These are phyloP conservation scores for Posidonia australis DNA, from an alignment of 106 monocot genomes.

Conservation along the genomic window DNA sequence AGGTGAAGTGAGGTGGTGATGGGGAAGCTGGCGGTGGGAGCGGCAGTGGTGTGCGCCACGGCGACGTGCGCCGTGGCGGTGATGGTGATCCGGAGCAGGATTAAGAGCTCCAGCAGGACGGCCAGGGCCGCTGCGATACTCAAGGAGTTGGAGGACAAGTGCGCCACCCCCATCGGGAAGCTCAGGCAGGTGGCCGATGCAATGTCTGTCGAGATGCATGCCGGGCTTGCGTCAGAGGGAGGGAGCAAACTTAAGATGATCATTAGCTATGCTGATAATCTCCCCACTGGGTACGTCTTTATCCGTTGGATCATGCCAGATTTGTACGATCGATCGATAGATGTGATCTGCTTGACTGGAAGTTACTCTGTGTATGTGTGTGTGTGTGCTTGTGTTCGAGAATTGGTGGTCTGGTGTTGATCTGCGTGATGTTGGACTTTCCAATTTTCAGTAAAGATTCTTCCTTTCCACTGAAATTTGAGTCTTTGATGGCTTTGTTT, in stretches of 20 bases:
- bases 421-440: not conserved
- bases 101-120: constrained; percentile 34
- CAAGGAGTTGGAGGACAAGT: constrained; percentile 61
- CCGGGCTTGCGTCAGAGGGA: constrained; percentile 73
- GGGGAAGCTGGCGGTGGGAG: constrained; percentile 44
- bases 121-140: constrained; percentile 41
- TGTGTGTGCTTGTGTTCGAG: too few relatives aligned
- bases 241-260: constrained; percentile 96
- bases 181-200: constrained; percentile 80
- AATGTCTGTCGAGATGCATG: constrained; percentile 94
- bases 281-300: constrained; percentile 66
- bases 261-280: constrained; percentile 84
- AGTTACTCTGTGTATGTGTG: too few relatives aligned
- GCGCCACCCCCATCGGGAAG: constrained; percentile 56
- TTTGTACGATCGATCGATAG: not conserved
- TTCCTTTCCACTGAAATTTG: not conserved
- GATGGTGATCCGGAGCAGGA: constrained; percentile 41
- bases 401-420: too few relatives aligned
- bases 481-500: not conserved
- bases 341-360: too few relatives aligned
- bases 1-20: not conserved
- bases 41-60: constrained; percentile 53
- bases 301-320: not conserved
- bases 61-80: constrained; percentile 59
- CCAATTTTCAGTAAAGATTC: not conserved